These are phyloP conservation scores for Xylaria acuta DNA, from an alignment of 495 filamentous ascomycete species.

Conservation along the genomic window DNA sequence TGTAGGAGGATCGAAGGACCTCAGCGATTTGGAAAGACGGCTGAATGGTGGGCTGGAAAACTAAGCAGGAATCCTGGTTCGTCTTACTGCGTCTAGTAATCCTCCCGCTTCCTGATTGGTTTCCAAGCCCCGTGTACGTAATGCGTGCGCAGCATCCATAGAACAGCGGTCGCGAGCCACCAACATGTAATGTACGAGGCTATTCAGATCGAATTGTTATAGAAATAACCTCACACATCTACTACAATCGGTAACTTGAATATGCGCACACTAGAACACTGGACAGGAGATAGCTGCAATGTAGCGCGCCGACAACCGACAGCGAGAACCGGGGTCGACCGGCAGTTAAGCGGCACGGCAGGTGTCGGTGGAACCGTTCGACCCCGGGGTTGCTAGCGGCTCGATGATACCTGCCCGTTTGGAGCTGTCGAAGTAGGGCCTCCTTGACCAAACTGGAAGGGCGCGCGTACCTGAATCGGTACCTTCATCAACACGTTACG, in stretches of 20 bases:
- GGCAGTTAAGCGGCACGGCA: conserved; percentile 21
- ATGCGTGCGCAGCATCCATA: not conserved
- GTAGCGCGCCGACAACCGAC: conserved; percentile 22
- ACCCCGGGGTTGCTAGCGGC: conserved; percentile 14
- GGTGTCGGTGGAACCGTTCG: conserved; percentile 24
- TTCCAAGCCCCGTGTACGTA: conserved; percentile 1
- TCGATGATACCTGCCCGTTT: not conserved
- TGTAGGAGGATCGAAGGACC: not conserved
- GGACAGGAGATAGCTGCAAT: not conserved
- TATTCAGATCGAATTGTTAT: not conserved
- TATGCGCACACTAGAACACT: not conserved
- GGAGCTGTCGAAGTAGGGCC: not conserved
- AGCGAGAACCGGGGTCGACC: conserved; percentile 22
- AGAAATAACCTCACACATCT: not conserved
- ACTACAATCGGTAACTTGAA: not conserved
- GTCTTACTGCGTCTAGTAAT: conserved; percentile 18
- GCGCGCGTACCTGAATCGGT: conserved; percentile 1
- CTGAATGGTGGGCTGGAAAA: conserved; percentile 4
- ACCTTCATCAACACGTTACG: not conserved
- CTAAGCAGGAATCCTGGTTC: not conserved
- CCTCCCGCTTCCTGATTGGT: conserved; percentile 17
- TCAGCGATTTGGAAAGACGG: conserved; percentile 22
- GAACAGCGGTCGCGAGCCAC: not conserved
- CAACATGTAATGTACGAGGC: not conserved
- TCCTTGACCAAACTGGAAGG: not conserved